phyloP scores from a whole-genome alignment of 306 rosid species.

The Lithocarpus polystachyus region DNA sequence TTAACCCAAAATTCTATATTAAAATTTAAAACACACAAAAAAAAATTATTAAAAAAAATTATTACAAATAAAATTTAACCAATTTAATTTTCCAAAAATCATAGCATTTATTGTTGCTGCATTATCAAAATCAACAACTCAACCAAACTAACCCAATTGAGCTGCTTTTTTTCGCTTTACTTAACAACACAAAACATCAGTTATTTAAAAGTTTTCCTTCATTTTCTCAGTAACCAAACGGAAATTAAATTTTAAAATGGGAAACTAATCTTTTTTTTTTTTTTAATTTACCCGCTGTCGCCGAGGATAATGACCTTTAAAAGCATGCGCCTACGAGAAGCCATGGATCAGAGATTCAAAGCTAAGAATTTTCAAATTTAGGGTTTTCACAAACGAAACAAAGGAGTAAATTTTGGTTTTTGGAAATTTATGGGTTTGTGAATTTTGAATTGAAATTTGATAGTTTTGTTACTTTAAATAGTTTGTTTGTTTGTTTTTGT shows the following conservation, averaged over 20 bases:
- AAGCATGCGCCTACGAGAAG: conserved; percentile 97
- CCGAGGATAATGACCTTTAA: conserved; percentile 98
- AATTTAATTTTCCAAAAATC: not conserved
- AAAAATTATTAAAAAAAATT: too few species aligned
- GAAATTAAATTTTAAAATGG: conserved; percentile 8
- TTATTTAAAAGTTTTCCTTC: not conserved
- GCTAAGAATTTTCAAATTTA: not conserved
- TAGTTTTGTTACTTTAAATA: too few species aligned
- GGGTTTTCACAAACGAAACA: not conserved
- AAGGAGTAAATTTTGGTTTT: conserved; percentile 1
- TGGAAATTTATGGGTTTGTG: conserved; percentile 13
- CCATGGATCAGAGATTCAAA: conserved; percentile 49
- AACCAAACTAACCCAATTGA: not conserved
- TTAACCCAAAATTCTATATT: conserved; percentile 1
- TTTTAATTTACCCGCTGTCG: conserved; percentile 78
- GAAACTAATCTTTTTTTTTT: not conserved
- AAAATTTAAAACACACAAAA: not conserved
- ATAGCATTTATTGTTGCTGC: not conserved
- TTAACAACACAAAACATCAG: too few species aligned
- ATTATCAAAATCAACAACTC: not conserved
- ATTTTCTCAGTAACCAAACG: conserved; percentile 20
- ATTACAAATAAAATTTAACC: not conserved
- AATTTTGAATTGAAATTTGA: not conserved
- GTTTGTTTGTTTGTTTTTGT: not conserved
- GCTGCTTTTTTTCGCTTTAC: not conserved